These are phyloP conservation scores for Calonectria multiphialidica DNA, from an alignment of 2,329 filamentous ascomycete genomes.

Conservation along the genomic window DNA sequence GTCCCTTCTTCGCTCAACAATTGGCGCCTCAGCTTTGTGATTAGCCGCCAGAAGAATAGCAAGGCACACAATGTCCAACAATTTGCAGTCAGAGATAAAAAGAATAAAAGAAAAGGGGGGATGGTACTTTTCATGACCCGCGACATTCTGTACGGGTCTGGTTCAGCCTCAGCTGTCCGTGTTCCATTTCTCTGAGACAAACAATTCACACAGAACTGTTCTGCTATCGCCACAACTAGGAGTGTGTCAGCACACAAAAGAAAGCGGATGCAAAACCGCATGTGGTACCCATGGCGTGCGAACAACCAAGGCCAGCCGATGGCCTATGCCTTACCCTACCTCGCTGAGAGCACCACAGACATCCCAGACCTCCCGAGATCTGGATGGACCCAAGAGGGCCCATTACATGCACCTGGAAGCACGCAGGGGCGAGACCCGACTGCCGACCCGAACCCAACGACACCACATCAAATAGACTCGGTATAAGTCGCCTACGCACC, in stretches of 20 bases:
- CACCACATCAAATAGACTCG: slow-evolving; percentile 3
- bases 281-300: not conserved
- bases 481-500: not conserved
- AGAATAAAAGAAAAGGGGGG: not conserved
- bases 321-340: slow-evolving; percentile 5
- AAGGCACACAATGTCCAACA: not conserved
- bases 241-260: slow-evolving; percentile 4
- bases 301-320: slow-evolving; percentile 6
- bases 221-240: not conserved
- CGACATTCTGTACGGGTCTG: not conserved
- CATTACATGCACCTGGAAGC: slow-evolving; percentile 7
- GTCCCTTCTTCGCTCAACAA: not conserved
- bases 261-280: not conserved
- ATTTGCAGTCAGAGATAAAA: slow-evolving; percentile 1
- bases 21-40: not conserved
- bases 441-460: slow-evolving; percentile 10
- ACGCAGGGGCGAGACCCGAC: slow-evolving; percentile 9
- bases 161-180: not conserved
- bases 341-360: slow-evolving; percentile 1
- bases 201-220: slow-evolving; percentile 1
- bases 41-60: not conserved
- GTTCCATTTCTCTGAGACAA: slow-evolving; percentile 23
- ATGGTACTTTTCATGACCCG: not conserved
- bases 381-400: slow-evolving; percentile 13
- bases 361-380: slow-evolving; percentile 11